Percentiles rank a stretch among this genome's conserved stretches.
Conservation (phyloP, 106 monocot genomes). For the Iris macrosiphon region DNA sequence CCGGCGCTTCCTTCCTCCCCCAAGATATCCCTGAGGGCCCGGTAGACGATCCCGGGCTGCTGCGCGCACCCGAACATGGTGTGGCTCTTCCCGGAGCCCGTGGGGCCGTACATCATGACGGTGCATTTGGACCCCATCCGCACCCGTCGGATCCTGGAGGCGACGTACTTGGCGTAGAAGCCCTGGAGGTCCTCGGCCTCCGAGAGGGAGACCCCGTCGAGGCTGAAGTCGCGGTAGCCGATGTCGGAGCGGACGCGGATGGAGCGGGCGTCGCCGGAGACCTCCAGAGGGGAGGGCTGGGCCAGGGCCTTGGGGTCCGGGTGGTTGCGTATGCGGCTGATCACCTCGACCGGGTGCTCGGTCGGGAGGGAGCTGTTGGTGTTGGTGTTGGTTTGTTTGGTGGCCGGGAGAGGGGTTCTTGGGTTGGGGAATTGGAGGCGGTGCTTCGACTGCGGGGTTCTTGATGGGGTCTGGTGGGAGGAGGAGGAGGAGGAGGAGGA, state of each 20-base stretch:
- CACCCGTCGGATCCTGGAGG: slow-evolving; percentile 62
- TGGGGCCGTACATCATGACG: slow-evolving; percentile 98
- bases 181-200: slow-evolving; percentile 61
- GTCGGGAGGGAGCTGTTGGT: slow-evolving; percentile 36
- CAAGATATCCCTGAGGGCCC: slow-evolving; percentile 77
- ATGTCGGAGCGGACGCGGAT: slow-evolving; percentile 65
- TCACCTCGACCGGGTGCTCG: slow-evolving; percentile 97
- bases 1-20: no score
- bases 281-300: slow-evolving; percentile 48
- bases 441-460: slow-evolving; percentile 66
- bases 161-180: slow-evolving; percentile 76
- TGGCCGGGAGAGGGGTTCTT: slow-evolving; percentile 14
- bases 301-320: no score
- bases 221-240: slow-evolving; percentile 84
- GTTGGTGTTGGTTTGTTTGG: slow-evolving; percentile 1
- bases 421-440: slow-evolving; percentile 57
- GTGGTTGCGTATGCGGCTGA: slow-evolving; percentile 74
- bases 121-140: slow-evolving; percentile 80
- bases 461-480: no score
- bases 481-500: no score
- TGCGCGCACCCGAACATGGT: slow-evolving; percentile 86
- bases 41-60: slow-evolving; percentile 86
- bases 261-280: slow-evolving; percentile 37
- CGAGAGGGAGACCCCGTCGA: slow-evolving; percentile 82
- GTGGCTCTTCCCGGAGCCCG: slow-evolving; percentile 95